Base-by-base conservation (phyloP, 2,329 filamentous ascomycete genomes). In the Colletotrichum salicis region DNA sequence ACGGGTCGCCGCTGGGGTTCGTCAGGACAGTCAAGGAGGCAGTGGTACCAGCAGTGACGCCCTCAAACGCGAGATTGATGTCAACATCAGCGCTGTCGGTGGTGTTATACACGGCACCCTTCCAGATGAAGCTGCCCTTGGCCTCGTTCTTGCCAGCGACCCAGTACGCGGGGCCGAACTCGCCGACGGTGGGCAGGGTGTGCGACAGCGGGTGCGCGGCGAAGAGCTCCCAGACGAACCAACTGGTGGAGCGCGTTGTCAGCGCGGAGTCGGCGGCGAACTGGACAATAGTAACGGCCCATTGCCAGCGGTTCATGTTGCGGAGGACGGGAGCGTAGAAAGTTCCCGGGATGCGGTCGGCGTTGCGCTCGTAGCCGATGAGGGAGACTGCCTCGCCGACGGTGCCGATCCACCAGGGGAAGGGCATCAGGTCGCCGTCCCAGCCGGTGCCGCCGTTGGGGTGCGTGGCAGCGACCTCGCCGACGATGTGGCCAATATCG, bases 301-400 rank as follows among this genome's bases (percentile, higher is more conserved):
- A 88, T 66, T 86, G 82, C 84, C 84, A 87, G 29, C 82, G 78
- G 77, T 88, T 85, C 76, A 87, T 80, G 76, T 85, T 86, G 68
- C 84, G 81, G n/a, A 87, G 78, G 3, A 85, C 82, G 1, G 85
- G 86, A 0, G 85, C 84, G 81, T 88, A 89, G 64, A 85, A 82
- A 1, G 86, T 85, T 7, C 87, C 88, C 2, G 86, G 84, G 56
- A 91, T 85, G 24, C 86, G 84, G 75, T 91, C 88, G 4, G 85
- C 84, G 79, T 93, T 93, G 67, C 91, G 85, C 83, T 93, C 91
- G 35, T 89, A 88, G 22, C 90, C 88, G 73, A 93, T 84, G 19
- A 92, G 82, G 67, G 87, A 90, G n/a, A 93, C 84, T 29, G 89
- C 90, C 77, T 93, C 91, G 15, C 86, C 87, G 3, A 93, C 88